Percentiles rank a stretch among this genome's conserved stretches.
Conservation (phyloP, 2,329 filamentous ascomycete genomes). For the Aureobasidium lini region DNA sequence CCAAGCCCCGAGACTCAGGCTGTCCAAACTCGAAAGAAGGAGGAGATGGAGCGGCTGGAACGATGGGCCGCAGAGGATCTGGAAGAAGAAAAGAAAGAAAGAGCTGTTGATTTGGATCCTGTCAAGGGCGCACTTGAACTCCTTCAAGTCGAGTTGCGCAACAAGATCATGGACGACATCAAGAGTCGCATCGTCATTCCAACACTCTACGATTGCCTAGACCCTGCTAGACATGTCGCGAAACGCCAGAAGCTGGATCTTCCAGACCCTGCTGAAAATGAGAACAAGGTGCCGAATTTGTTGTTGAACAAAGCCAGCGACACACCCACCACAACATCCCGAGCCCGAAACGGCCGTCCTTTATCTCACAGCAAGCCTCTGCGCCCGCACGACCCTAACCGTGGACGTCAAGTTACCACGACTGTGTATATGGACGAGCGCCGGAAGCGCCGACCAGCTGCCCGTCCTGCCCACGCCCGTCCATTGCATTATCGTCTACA, state of each 20-base stretch:
- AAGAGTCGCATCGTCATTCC: constrained; percentile 80
- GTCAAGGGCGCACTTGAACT: constrained; percentile 73
- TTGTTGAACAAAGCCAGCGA: constrained; percentile 47
- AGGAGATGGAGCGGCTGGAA: constrained; percentile 58
- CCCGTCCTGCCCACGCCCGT: constrained; percentile 53
- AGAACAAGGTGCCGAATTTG: constrained; percentile 45
- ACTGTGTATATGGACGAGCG: constrained; percentile 52
- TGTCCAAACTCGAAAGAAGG: constrained; percentile 48
- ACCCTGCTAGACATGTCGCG: constrained; percentile 71
- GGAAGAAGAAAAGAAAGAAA: constrained; percentile 82
- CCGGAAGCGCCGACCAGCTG: constrained; percentile 47
- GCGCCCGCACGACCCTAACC: constrained; percentile 38
- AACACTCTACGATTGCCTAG: constrained; percentile 69
- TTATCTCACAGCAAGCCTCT: constrained; percentile 34
- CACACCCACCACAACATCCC: constrained; percentile 58
- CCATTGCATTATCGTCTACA: constrained; percentile 75
- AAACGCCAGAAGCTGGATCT: constrained; percentile 76
- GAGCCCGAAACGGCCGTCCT: constrained; percentile 36
- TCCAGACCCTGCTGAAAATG: constrained; percentile 53
- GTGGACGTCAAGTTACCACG: constrained; percentile 30
- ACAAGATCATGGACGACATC: constrained; percentile 83
- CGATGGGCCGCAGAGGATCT: constrained; percentile 73
- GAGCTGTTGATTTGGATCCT: constrained; percentile 86
- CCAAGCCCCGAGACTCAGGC: constrained; percentile 44
- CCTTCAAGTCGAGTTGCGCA: constrained; percentile 70